Evolutionary conservation across 129 eudicot genomes (phyloP).

Genomic region (Centrapalus pauciflorus): DNA sequence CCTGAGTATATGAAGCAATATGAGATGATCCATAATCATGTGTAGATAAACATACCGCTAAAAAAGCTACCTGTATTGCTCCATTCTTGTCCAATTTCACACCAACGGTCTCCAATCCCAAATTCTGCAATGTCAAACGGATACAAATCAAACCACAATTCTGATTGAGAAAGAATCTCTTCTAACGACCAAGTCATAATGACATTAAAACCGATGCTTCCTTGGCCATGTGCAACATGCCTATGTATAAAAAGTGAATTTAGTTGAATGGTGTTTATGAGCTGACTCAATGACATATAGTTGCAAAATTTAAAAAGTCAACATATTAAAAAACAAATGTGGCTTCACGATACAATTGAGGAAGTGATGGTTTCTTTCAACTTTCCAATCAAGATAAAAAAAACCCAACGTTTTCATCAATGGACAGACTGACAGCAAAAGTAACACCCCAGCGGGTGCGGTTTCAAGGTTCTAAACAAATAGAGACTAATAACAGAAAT

Average conservation of each 20-base stretch:
- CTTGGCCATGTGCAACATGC: too few relatives aligned
- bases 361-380: neutral
- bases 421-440: too few relatives aligned
- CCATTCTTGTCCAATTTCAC: slow-evolving; percentile 79
- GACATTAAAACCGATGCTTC: too few relatives aligned
- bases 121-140: slow-evolving; percentile 49
- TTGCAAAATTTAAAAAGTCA: neutral
- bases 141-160: neutral
- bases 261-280: neutral
- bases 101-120: slow-evolving; percentile 86
- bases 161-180: too few relatives aligned
- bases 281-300: neutral
- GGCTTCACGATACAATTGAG: neutral
- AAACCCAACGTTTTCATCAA: too few relatives aligned
- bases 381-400: neutral
- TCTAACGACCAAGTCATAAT: too few relatives aligned
- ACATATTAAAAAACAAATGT: neutral
- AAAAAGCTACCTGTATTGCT: slow-evolving; percentile 67
- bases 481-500: neutral
- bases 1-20: slow-evolving; percentile 38
- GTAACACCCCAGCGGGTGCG: too few relatives aligned
- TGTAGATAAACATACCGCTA: neutral
- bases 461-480: too few relatives aligned
- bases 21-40: slow-evolving; percentile 1
- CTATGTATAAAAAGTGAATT: neutral